phyloP scores from a whole-genome alignment of 306 rosid species.

The Trichosanthes cucumerina region DNA sequence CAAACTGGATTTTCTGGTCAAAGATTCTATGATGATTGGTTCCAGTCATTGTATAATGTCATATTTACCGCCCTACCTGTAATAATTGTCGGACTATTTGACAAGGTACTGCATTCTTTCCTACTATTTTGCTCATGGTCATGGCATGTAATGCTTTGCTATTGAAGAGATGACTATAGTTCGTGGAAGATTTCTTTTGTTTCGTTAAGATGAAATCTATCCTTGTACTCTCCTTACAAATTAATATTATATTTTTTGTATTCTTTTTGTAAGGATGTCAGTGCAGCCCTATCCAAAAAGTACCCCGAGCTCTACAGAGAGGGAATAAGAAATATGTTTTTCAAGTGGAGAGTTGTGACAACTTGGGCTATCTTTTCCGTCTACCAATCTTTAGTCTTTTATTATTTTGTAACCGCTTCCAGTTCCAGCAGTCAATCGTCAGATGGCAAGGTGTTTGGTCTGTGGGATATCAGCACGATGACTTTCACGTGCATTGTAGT shows the following conservation, averaged over 20 bases:
- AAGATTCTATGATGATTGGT: constrained; percentile 97
- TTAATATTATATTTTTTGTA: background rate
- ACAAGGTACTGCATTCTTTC: constrained; percentile 51
- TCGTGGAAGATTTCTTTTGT: background rate
- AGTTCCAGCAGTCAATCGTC: constrained; percentile 47
- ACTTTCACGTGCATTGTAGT: constrained; percentile 83
- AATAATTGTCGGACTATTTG: constrained; percentile 82
- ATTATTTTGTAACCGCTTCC: constrained; percentile 44
- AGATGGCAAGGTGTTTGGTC: constrained; percentile 68
- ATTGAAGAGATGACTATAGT: background rate
- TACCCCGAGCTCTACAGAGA: constrained; percentile 85
- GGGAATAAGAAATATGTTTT: constrained; percentile 70
- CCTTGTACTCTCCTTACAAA: background rate
- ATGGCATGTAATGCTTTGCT: background rate
- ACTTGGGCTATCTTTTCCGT: constrained; percentile 81
- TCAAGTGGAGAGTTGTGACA: constrained; percentile 88
- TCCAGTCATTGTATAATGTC: constrained; percentile 84
- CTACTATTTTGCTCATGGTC: constrained; percentile 2
- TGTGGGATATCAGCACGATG: constrained; percentile 96
- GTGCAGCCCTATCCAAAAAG: constrained; percentile 86
- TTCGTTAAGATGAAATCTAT: background rate
- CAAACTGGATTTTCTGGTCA: constrained; percentile 98
- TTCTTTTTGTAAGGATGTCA: constrained; percentile 56
- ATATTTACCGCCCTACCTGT: constrained; percentile 94
- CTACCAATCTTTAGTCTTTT: constrained; percentile 82